Percentiles rank a stretch among this genome's conserved stretches.
Conservation (phyloP, 257 asterid species). For the Fraxinus excelsior region DNA sequence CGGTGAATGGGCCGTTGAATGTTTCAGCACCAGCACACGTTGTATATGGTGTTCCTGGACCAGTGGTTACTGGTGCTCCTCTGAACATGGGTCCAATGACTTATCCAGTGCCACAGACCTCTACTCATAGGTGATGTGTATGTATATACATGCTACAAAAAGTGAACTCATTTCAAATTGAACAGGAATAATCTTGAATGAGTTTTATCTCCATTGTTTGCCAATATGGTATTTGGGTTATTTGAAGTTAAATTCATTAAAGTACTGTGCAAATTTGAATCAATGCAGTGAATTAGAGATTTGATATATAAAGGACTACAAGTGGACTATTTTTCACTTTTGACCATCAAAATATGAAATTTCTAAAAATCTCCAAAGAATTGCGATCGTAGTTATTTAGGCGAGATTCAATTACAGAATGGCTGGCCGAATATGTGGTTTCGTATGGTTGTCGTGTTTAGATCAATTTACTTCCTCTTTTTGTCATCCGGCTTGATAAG, state of each 20-base stretch:
- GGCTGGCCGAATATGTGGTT: background rate
- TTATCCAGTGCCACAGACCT: conserved; percentile 51
- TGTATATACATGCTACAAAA: background rate
- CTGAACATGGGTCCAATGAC: conserved; percentile 44
- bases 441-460: background rate
- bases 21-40: conserved; percentile 47
- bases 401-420: background rate
- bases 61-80: conserved; percentile 46
- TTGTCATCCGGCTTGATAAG: conserved; percentile 46
- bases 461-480: conserved; percentile 49
- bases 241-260: background rate
- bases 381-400: background rate
- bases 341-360: no score
- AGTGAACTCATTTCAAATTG: background rate
- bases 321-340: no score
- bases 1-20: conserved; percentile 33
- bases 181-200: background rate
- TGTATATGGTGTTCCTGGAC: conserved; percentile 53
- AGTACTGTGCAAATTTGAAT: background rate
- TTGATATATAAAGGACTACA: no score
- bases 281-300: no score
- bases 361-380: background rate
- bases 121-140: conserved; percentile 43
- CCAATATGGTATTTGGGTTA: background rate
- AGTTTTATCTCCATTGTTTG: background rate